phyloP scores from a whole-genome alignment of 495 filamentous ascomycete genomes.

The Chlorociboria aeruginascens region DNA sequence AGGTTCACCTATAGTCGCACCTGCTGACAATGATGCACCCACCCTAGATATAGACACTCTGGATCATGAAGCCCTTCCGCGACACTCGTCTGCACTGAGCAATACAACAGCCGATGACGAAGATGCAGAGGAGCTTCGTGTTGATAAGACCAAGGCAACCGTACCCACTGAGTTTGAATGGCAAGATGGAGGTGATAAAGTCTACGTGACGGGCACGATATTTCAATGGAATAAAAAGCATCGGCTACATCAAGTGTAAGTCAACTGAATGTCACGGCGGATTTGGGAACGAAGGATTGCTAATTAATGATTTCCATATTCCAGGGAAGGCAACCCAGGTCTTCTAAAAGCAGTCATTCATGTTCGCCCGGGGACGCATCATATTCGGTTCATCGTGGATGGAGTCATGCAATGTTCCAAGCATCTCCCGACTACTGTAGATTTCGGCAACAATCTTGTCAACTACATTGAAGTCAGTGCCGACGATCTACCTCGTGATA shows the following conservation, averaged over 20 bases:
- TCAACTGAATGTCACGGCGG: slow-evolving; percentile 9
- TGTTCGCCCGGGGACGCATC: slow-evolving; percentile 86
- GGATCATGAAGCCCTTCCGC: slow-evolving; percentile 34
- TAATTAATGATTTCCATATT: slow-evolving; percentile 2
- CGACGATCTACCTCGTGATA: slow-evolving; percentile 48
- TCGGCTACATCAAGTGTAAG: slow-evolving; percentile 72
- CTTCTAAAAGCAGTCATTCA: slow-evolving; percentile 63
- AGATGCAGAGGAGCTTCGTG: slow-evolving; percentile 57
- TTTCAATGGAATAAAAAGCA: slow-evolving; percentile 92
- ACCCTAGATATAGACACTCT: slow-evolving; percentile 35
- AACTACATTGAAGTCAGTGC: slow-evolving; percentile 93
- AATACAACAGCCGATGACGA: slow-evolving; percentile 68
- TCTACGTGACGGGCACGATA: slow-evolving; percentile 95
- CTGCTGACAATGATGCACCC: slow-evolving; percentile 46
- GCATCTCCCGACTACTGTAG: slow-evolving; percentile 83
- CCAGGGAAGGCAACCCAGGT: slow-evolving; percentile 39
- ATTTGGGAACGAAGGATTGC: too few relatives aligned
- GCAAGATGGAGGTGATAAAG: slow-evolving; percentile 63
- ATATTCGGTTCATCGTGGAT: slow-evolving; percentile 92
- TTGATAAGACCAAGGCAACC: slow-evolving; percentile 47
- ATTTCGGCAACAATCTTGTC: slow-evolving; percentile 91
- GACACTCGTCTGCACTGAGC: slow-evolving; percentile 51
- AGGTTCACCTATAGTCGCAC: slow-evolving; percentile 70
- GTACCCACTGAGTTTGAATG: slow-evolving; percentile 80
- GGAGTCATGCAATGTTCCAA: slow-evolving; percentile 81